Evolutionary conservation across 106 monocot species (phyloP), one percentile per base, ranked within the genome.

Genomic region (Allium sativum): DNA sequence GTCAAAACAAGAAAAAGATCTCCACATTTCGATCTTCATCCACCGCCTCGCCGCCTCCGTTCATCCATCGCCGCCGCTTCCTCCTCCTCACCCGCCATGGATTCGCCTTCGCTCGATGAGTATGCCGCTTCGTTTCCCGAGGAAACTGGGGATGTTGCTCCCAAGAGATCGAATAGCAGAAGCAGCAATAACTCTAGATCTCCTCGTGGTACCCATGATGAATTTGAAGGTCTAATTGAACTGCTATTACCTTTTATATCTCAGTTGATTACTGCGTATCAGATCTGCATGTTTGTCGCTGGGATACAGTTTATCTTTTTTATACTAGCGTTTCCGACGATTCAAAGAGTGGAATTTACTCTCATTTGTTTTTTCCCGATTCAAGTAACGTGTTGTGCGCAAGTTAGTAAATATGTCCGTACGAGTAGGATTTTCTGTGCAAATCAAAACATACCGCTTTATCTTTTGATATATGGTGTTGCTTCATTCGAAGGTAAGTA

Each of bases 41-140:
- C 48, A 1, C 64, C 64, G 13, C 51, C 31, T 31, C 31, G 31
- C 31, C 31, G 47, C 13, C 47, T 12, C 12, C 62, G 31, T 31
- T 31, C 31, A 31, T 31, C 31, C 31, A 31, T 31, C 64, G 13
- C 51, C 40, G 48, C 64, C 21, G 64, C 46, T 50, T 18, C 64
- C 19, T 48, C 48, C 48, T 4, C 63, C 63, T 7, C 46, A 21
- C 10, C 63, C 48, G 3, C 63, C 41, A 6, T 45, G 12, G 10
- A 17, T 19, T 14, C 10, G 3, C 21, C 51, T 2, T 14, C 8
- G 13, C 4, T 1, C 1, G 48, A 47, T 45, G 62, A 63, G 22
- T 63, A 45, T 4, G 47, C 62, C 9, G 44, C 48, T 0, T 63
- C 62, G 5, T 63, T 46, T 47, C 62, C 62, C 4, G 62, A 63